Evolutionary conservation across 306 rosid species (phyloP), one percentile per base, ranked within the genome.

Genomic region (Dalbergia oliveri): DNA sequence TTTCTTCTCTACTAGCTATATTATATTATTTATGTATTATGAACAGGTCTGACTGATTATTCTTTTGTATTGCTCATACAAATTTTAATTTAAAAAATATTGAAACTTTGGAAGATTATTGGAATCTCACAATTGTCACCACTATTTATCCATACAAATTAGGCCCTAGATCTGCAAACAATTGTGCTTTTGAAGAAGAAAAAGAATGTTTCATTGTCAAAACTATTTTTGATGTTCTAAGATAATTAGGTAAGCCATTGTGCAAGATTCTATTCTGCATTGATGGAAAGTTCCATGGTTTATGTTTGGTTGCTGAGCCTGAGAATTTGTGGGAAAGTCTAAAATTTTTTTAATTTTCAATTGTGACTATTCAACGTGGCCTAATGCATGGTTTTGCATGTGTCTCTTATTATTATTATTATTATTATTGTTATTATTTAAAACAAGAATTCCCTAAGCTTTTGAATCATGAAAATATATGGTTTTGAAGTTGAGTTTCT

Each of bases 121-220:
- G 79, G 85, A 80, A 81, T 84, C 85, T 84, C 77, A 64, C 79
- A 84, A 78, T 82, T 79, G 86, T 78, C 86, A 56, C 68, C 79
- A 61, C 56, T 41, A 76, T 58, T 84, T 66, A 76, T 77, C 77
- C 86, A 58, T 77, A 65, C 19, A 14, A 18, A 15, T 37, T 8
- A 11, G 16, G 44, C 59, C 59, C 81, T 66, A 89, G 93, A 87
- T 89, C 91, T 85, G 85, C 81, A 79, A 60, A 80, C n/a, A 61
- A 62, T 35, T 80, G 78, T 19, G 58, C 77, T 72, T 83, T 83
- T 71, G 54, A 18, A 5, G 15, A 9, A 9, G 31, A 26, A 26
- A 26, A 26, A 54, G 11, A 14, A 43, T 71, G 66, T 62, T 85
- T 82, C 81, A 8, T 26, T 5, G 18, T 45, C 63, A 58, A 69